Conservation (phyloP, 495 filamentous ascomycete species). For the Penicillium simplicissimum region DNA sequence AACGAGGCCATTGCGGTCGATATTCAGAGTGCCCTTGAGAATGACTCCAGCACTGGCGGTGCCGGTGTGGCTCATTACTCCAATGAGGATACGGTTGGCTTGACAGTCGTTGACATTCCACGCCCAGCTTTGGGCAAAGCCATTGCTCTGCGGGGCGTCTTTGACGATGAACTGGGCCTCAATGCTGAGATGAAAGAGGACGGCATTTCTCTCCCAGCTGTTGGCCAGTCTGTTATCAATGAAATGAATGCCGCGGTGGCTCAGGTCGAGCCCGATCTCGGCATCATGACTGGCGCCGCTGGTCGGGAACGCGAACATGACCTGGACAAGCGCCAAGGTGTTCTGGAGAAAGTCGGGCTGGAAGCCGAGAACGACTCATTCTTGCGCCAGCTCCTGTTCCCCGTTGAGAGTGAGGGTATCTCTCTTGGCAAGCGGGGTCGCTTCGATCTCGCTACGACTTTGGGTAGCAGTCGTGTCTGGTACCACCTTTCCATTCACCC, state of each 20-base stretch:
- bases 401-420: slow-evolving; percentile 72
- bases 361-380: slow-evolving; percentile 84
- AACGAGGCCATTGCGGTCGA: slow-evolving; percentile 86
- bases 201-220: slow-evolving; percentile 68
- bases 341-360: slow-evolving; percentile 81
- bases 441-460: slow-evolving; percentile 65
- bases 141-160: slow-evolving; percentile 79
- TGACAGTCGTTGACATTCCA: slow-evolving; percentile 87
- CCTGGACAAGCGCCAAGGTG: slow-evolving; percentile 74
- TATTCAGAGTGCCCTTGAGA: slow-evolving; percentile 65
- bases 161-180: slow-evolving; percentile 89
- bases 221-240: slow-evolving; percentile 74
- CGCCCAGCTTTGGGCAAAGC: slow-evolving; percentile 80
- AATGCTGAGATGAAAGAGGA: slow-evolving; percentile 97
- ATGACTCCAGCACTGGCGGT: slow-evolving; percentile 57
- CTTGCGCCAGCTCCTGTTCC: slow-evolving; percentile 79
- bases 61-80: slow-evolving; percentile 55
- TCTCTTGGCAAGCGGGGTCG: slow-evolving; percentile 71
- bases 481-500: slow-evolving; percentile 92
- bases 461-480: slow-evolving; percentile 87
- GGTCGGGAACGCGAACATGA: slow-evolving; percentile 74
- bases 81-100: slow-evolving; percentile 80
- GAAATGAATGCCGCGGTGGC: slow-evolving; percentile 82
- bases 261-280: slow-evolving; percentile 79
- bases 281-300: slow-evolving; percentile 64